Percentiles rank a stretch among this genome's conserved stretches.
Conservation (phyloP, 106 monocot genomes). For the Dendrobium officinale region DNA sequence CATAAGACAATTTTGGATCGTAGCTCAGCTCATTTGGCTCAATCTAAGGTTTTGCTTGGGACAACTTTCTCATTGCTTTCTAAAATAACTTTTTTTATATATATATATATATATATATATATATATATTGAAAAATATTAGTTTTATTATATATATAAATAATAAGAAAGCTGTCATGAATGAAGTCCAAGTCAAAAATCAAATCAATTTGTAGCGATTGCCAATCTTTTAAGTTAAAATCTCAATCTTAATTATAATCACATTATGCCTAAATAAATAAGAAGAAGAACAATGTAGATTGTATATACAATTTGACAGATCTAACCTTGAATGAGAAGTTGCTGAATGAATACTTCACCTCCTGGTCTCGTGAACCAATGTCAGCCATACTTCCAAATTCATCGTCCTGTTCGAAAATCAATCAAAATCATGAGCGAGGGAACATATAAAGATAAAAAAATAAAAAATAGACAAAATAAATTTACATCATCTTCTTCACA, state of each 20-base stretch:
- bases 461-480: not conserved
- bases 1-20: no score
- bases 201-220: no score
- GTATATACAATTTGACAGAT: not conserved
- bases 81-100: no score
- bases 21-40: no score
- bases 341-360: slow-evolving; percentile 78
- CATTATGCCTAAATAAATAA: not conserved
- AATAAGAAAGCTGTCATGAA: no score
- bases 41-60: no score
- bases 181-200: no score
- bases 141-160: no score
- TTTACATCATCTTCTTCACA: slow-evolving; percentile 74
- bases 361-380: slow-evolving; percentile 33
- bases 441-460: not conserved
- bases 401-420: slow-evolving; percentile 51
- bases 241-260: not conserved
- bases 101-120: no score
- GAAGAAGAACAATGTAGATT: not conserved
- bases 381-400: slow-evolving; percentile 64
- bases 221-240: no score
- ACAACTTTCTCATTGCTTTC: no score
- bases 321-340: slow-evolving; percentile 95
- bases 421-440: not conserved
- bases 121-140: no score